These are phyloP conservation scores for Cercis canadensis DNA, from an alignment of 306 rosid species.

Conservation along the genomic window DNA sequence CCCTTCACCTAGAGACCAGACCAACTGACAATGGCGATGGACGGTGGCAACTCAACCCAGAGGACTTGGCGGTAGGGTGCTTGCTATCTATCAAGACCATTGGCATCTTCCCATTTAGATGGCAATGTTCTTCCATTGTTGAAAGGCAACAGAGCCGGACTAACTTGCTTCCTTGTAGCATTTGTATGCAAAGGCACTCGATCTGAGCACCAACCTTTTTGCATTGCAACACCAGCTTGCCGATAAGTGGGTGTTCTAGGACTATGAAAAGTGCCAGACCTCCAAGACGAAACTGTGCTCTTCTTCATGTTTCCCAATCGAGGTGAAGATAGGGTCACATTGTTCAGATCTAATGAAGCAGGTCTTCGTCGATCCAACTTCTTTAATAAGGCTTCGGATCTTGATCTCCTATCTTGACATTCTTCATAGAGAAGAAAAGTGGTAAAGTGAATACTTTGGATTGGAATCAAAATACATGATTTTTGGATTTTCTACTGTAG, in stretches of 20 bases:
- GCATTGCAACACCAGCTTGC: constrained; percentile 66
- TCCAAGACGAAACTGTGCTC: constrained; percentile 52
- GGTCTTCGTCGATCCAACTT: constrained; percentile 84
- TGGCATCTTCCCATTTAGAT: constrained; percentile 99
- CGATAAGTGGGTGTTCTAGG: constrained; percentile 88
- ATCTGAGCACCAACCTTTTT: constrained; percentile 97
- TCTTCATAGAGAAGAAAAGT: constrained; percentile 45
- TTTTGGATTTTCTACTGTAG: neutral
- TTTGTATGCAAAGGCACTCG: constrained; percentile 73
- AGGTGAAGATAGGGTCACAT: constrained; percentile 77
- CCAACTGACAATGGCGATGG: too few relatives aligned
- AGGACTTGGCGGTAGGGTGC: too few relatives aligned
- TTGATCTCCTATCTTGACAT: constrained; percentile 87
- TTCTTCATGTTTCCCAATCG: constrained; percentile 75
- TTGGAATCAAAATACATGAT: constrained; percentile 1
- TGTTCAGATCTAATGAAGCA: constrained; percentile 93
- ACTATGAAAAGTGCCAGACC: constrained; percentile 76
- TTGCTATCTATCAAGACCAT: too few relatives aligned
- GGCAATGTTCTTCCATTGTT: constrained; percentile 88
- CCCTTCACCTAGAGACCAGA: too few relatives aligned
- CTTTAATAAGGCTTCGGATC: constrained; percentile 73
- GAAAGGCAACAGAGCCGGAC: constrained; percentile 59
- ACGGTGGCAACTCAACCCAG: too few relatives aligned
- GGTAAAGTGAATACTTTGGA: neutral
- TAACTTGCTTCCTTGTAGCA: constrained; percentile 60